Evolutionary conservation across 139 green algal genomes (phyloP).

Genomic region (Volvox reticuliferus): DNA sequence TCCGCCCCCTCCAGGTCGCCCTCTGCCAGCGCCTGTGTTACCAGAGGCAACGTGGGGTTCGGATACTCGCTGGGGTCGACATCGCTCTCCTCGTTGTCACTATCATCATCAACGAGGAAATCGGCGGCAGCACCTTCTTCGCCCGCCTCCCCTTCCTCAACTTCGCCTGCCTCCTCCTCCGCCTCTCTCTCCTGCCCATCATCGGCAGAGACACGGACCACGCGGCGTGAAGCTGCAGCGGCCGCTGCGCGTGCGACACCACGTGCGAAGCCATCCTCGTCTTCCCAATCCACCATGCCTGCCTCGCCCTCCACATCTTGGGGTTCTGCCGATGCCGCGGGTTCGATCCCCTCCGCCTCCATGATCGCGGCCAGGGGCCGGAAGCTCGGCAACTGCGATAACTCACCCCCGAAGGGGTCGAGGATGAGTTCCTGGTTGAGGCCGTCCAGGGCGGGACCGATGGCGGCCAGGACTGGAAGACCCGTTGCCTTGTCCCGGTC

Average conservation of each 20-base stretch:
- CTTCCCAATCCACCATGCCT: neutral
- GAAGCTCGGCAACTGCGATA: neutral
- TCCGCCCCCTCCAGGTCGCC: constrained; percentile 8
- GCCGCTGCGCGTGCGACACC: neutral
- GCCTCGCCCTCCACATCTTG: neutral
- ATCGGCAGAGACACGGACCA: neutral
- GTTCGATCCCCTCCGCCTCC: neutral
- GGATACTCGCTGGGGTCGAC: neutral
- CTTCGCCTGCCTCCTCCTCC: constrained; percentile 6
- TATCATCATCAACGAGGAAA: neutral
- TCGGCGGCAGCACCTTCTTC: neutral
- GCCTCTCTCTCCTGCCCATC: constrained; percentile 6
- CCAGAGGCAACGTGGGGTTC: neutral
- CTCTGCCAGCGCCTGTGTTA: neutral
- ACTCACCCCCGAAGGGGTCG: neutral
- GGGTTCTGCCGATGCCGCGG: neutral
- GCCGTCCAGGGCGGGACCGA: constrained; percentile 11
- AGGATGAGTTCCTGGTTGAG: neutral
- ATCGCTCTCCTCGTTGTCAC: neutral
- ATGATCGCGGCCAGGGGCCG: neutral
- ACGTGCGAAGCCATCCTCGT: neutral
- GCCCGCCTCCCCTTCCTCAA: neutral
- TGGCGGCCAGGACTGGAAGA: neutral
- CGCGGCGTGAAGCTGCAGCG: neutral
- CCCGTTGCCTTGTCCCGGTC: neutral